A percentile compares a stretch with the other conserved stretches of the same genome.
Conservation (phyloP, 192 early-diverging fungal species). For the Backusella westeae region DNA sequence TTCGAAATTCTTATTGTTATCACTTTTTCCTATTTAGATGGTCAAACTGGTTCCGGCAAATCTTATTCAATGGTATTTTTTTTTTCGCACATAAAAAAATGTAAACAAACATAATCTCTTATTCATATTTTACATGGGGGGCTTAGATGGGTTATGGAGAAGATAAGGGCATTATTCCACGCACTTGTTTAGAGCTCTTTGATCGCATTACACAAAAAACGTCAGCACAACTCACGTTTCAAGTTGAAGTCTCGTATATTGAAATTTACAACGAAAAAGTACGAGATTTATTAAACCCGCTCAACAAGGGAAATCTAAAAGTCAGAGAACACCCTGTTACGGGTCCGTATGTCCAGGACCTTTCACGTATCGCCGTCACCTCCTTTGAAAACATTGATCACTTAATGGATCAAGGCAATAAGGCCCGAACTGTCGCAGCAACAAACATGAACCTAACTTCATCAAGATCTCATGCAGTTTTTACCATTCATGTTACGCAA, state of each 20-base stretch:
- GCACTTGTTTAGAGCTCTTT: slow-evolving; percentile 79
- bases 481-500: slow-evolving; percentile 71
- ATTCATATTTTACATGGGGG: background rate
- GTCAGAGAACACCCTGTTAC: slow-evolving; percentile 79
- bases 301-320: slow-evolving; percentile 65
- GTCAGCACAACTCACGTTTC: slow-evolving; percentile 46
- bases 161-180: slow-evolving; percentile 86
- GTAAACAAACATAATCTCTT: background rate
- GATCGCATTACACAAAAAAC: slow-evolving; percentile 48
- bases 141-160: slow-evolving; percentile 68
- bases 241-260: slow-evolving; percentile 85
- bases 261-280: slow-evolving; percentile 91
- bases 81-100: background rate
- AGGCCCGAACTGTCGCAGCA: slow-evolving; percentile 83
- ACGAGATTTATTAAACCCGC: slow-evolving; percentile 76
- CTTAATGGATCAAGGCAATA: slow-evolving; percentile 79
- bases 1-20: slow-evolving; percentile 22
- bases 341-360: slow-evolving; percentile 90
- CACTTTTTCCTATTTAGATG: slow-evolving; percentile 45
- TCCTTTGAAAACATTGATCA: slow-evolving; percentile 66
- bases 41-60: slow-evolving; percentile 82
- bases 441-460: slow-evolving; percentile 95
- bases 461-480: slow-evolving; percentile 85
- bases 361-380: slow-evolving; percentile 80
- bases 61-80: slow-evolving; percentile 59